Percentiles rank a stretch among this genome's conserved stretches.
Evolutionary conservation across 306 rosid genomes (phyloP).

Genomic region (Malus fusca): DNA sequence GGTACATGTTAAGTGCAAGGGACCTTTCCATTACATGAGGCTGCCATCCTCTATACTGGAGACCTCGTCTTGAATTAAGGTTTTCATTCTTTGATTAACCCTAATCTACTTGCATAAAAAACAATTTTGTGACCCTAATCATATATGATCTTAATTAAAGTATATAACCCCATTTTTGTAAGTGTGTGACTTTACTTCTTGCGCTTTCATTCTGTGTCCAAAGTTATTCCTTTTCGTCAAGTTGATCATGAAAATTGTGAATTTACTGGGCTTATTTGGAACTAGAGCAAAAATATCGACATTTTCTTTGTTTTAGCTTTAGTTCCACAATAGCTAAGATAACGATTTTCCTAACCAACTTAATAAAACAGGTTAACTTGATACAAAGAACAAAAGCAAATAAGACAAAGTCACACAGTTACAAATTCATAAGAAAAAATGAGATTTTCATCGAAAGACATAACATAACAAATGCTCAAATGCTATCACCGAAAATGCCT

Average conservation of each 20-base stretch:
- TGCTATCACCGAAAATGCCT: conserved; percentile 42
- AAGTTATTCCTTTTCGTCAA: not conserved
- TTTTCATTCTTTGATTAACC: not conserved
- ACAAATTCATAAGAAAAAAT: not conserved
- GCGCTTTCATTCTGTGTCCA: too few species aligned
- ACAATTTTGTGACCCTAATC: not conserved
- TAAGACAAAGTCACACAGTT: not conserved
- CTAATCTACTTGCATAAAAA: not conserved
- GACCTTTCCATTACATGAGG: conserved; percentile 58
- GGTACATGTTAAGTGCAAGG: conserved; percentile 58
- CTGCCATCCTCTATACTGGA: conserved; percentile 55
- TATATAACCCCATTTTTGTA: too few species aligned
- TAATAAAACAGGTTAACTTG: not conserved
- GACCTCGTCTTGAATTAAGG: conserved; percentile 47
- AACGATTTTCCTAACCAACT: not conserved
- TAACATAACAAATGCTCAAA: conserved; percentile 28
- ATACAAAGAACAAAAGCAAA: too few species aligned
- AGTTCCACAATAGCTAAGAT: not conserved
- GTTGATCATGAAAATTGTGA: too few species aligned
- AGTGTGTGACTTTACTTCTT: not conserved
- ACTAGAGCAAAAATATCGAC: not conserved
- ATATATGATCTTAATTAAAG: too few species aligned
- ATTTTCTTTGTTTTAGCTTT: not conserved
- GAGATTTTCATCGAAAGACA: not conserved
- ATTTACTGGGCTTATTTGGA: not conserved